Evolutionary conservation across 805 yeast genomes (phyloP), one percentile per base, ranked within the genome.

Genomic region (Barnettozyma salicaria): DNA sequence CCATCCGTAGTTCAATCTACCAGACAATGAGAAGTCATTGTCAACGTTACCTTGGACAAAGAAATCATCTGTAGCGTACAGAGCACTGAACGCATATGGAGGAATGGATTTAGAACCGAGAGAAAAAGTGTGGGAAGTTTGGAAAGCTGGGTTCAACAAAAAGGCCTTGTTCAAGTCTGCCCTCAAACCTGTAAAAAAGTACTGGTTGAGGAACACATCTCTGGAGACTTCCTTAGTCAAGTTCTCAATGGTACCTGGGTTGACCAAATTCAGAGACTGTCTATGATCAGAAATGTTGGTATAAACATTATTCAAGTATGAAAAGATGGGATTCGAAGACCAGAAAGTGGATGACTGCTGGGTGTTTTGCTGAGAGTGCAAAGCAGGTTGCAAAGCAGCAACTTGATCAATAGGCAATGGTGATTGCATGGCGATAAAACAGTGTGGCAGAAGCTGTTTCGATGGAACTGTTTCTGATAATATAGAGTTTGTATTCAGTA

Each of bases 181-280:
- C 61, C 96, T 83, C 56, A 92, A 74, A 42, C 98, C 98, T 27
- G 95, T 81, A 73, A 90, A 90, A 64, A 81, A 79, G 68, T 85
- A 84, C 59, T 88, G 95, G 57, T 75, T 78, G 53, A 88, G 72
- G 59, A 92, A 87, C 22, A 90, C 97, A 59, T 90, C 97, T 64
- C 89, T 81, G 46, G 89, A 69, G 41, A 88, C 97, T 67, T 92
- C 98, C 67, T 86, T 85, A 68, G 80, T 81, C 61, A 90, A 70
- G 68, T 87, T 86, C 69, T 89, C 97, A 61, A 87, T 77, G 47
- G 96, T 82, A 50, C 97, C 97, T 40, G 98, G 98, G 67, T 88
- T 86, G 52, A 76, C 66, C 60, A 92, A 76, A 40, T 88, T 87
- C 49, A 89, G 70, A 7, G 90, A 76, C 43, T 75, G 71, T 61